Base-by-base conservation (phyloP, 305 asterid genomes). In the Stenogyne calaminthoides region DNA sequence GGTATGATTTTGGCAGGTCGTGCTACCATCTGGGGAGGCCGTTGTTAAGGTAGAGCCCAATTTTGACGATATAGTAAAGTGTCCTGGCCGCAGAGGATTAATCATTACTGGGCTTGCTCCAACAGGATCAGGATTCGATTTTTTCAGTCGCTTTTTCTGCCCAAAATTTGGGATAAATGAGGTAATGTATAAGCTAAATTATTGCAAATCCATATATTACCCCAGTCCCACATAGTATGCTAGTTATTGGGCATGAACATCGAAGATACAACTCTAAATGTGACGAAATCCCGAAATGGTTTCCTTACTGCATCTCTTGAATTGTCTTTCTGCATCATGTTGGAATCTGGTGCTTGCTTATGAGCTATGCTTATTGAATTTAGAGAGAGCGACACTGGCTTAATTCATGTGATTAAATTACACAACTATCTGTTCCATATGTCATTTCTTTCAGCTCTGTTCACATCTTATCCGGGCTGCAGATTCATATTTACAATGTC, bases 91-190 rank as follows among this genome's bases (percentile, higher is more conserved):
- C 36, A 77, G 86, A 71, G 98, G 96, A 79, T 39, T 92, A 56
- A 77, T 94, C 56, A 71, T 94, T 59, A 94, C 98, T 2, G 99
- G 91, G 16, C 86, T 80, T 73, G 95, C 89, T 76, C 84, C 91
- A 6, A 32, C 78, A 14, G 97, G 89, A 80, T 88, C 98, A 0
- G 91, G 84, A 29, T 95, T 88, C 55, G 97, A 95, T 81, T 90
- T 90, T 64, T 74, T 64, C 62, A 90, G 97, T 77, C 96, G 99
- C 7, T 89, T 75, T 77, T 95, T 92, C 84, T 80, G 86, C 76
- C 99, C 98, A 16, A 88, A 90, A 68, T 22, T 86, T 9, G 96
- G 97, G 55, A 0, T 90, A 10, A 37, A 80, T 34, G 99, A 95
- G 98, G 97, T 92, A 80, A 67, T 27, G 16, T 18, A 54, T 54